Conservation (phyloP, 2,329 filamentous ascomycete genomes). For the Daldinia eschscholtzii region DNA sequence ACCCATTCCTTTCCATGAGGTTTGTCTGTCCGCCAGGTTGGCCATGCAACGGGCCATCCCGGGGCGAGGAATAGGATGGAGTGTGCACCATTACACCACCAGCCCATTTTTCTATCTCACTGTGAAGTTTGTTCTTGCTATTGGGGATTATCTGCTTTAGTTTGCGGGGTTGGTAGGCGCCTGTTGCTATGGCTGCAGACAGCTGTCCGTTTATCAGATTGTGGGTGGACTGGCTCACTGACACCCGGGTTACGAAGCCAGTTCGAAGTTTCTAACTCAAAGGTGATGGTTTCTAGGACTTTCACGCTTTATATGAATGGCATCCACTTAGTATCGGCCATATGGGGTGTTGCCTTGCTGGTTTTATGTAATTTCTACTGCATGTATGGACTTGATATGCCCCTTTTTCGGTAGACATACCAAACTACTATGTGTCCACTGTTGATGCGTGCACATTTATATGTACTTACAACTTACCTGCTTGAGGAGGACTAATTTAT, state of each 20-base stretch:
- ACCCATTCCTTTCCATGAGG: slow-evolving; percentile 2
- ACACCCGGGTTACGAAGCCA: neutral
- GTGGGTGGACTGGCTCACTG: neutral
- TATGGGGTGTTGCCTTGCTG: too few species aligned
- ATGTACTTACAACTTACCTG: neutral
- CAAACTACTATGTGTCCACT: neutral
- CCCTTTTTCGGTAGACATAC: neutral
- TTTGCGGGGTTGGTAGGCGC: neutral
- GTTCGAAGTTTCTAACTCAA: too few species aligned
- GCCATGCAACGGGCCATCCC: neutral
- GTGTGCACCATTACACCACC: slow-evolving; percentile 8
- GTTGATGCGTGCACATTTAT: neutral
- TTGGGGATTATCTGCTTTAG: neutral
- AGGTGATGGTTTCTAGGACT: too few species aligned
- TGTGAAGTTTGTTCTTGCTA: neutral
- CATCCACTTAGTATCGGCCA: too few species aligned
- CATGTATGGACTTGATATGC: neutral
- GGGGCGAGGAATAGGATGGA: slow-evolving; percentile 4
- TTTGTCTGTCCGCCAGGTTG: neutral
- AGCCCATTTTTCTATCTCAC: neutral
- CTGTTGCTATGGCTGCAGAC: neutral
- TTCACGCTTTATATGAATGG: too few species aligned
- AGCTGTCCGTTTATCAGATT: neutral
- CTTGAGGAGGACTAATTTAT: neutral
- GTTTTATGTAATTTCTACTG: too few species aligned